Conservation (phyloP, 2,329 filamentous ascomycete species). For the Fusarium hostae region DNA sequence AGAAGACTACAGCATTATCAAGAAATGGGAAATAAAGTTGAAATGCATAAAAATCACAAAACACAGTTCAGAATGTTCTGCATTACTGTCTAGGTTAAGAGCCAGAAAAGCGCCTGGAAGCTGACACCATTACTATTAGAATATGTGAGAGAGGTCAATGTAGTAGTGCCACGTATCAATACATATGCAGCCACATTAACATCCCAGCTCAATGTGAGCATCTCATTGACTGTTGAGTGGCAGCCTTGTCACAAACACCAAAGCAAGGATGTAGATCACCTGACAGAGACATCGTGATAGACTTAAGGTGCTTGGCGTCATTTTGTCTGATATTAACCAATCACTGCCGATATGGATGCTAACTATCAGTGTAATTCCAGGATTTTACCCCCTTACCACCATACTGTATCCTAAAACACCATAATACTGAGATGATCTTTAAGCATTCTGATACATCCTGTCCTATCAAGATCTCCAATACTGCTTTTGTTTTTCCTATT, state of each 20-base stretch:
- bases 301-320: background rate
- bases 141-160: accelerated
- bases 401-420: too few species aligned
- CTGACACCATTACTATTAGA: background rate
- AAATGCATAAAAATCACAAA: background rate
- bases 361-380: background rate
- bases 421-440: too few species aligned
- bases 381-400: accelerated
- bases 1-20: background rate
- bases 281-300: background rate
- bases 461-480: too few species aligned
- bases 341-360: background rate
- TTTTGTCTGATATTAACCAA: background rate
- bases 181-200: background rate
- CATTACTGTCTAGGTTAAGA: background rate
- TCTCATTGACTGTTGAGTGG: background rate
- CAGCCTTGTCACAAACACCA: background rate
- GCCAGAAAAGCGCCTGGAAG: background rate
- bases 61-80: background rate
- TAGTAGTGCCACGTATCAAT: background rate
- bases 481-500: too few species aligned
- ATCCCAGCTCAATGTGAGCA: background rate
- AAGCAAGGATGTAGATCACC: background rate
- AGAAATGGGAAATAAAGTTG: too few species aligned
- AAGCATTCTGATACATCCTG: too few species aligned